Base-by-base conservation (phyloP, 2,329 filamentous ascomycete species). In the Neofusicoccum cordaticola region DNA sequence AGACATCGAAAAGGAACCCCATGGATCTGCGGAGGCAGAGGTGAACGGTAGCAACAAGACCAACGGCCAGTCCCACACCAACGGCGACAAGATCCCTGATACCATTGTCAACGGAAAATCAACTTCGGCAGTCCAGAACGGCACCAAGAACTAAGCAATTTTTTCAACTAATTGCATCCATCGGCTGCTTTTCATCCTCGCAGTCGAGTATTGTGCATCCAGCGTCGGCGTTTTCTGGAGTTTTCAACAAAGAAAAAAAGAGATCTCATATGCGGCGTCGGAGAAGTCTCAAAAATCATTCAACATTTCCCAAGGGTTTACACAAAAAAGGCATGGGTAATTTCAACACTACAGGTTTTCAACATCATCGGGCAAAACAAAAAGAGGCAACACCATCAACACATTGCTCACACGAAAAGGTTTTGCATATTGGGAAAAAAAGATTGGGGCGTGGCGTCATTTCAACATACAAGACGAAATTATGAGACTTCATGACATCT, bases 1-100 rank as follows among this genome's bases (percentile, higher is more conserved):
- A 51, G 85, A 88, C 67, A 79, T 93, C 57, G 85, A 91, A 67
- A 78, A 81, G 65, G 71, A 65, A 17, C 37, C 27, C 11, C 53
- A 58, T 37, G 56, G 37, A 44, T n/a, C 45, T 2, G 47, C 15
- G n/a, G 45, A 52, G 8, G 47, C 19, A 13, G 31, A 51, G 6
- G 22, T 47, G 19, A 47, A 64, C 44, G 52, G 42, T 4, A 39
- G 61, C 15, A 11, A 9, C 15, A 13, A 22, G 2, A n/a, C 27
- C 37, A 65, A 64, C 35, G 62, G 62, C 8, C 19, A 34, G 2
- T 22, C 61, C 17, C 62, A 51, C 42, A 44, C 39, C 22, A 63
- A 63, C 19, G 61, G 61, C 8, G 39, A 44, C 4, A 63, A 51
- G 37, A 17, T 65, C 35, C 37, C 53, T 3, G 63, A 44, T 27